phyloP scores from a whole-genome alignment of 116 monocot genomes.

The Thalassia testudinum region DNA sequence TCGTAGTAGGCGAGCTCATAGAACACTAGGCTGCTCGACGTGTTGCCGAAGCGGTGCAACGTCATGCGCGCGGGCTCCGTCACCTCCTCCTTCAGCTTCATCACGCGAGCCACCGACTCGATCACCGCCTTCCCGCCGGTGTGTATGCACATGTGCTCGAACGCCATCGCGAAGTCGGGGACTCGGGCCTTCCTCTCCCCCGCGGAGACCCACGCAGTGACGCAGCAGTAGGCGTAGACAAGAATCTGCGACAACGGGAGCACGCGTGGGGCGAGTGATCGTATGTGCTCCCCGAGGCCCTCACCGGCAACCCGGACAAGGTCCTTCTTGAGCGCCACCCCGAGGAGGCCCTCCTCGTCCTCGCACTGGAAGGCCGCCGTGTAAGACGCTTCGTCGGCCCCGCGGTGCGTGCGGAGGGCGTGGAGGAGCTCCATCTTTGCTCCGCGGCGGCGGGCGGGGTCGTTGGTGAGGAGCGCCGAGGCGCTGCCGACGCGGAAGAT shows the following conservation, averaged over 20 bases:
- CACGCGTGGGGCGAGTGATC: constrained; percentile 31
- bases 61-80: constrained; percentile 77
- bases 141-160: constrained; percentile 86
- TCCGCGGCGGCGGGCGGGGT: constrained; percentile 1
- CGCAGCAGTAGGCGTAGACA: constrained; percentile 16
- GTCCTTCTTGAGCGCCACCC: constrained; percentile 57
- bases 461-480: constrained; percentile 53
- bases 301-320: constrained; percentile 57
- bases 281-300: constrained; percentile 37
- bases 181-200: constrained; percentile 9
- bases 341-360: constrained; percentile 40
- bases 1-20: constrained; percentile 88
- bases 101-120: constrained; percentile 35
- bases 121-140: constrained; percentile 88
- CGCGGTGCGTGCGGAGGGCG: constrained; percentile 58
- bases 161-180: constrained; percentile 69
- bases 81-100: constrained; percentile 27
- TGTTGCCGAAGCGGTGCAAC: constrained; percentile 88
- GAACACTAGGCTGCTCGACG: constrained; percentile 75
- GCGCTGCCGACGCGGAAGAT: constrained; percentile 67
- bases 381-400: constrained; percentile 47
- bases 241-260: constrained; percentile 45
- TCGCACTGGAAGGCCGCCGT: constrained; percentile 42
- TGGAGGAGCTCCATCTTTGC: constrained; percentile 46
- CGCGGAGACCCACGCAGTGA: not conserved